Percentiles rank a stretch among this genome's conserved stretches.
Evolutionary conservation across 257 asterid species (phyloP).

Genomic region (Nicotiana undulata): DNA sequence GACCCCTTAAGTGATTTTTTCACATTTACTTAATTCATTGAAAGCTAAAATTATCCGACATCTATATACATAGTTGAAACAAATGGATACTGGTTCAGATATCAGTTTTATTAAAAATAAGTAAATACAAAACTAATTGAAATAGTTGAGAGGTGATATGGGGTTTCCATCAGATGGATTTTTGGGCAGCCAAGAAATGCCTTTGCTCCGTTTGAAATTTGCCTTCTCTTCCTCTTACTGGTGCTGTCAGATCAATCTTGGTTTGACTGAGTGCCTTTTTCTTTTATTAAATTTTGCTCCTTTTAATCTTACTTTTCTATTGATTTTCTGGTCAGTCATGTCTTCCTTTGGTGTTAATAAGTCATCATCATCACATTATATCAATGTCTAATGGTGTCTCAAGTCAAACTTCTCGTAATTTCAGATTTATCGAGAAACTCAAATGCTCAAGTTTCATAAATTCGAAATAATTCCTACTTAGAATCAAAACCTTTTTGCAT

Average conservation of each 20-base stretch:
- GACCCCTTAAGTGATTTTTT: too few relatives aligned
- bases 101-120: too few relatives aligned
- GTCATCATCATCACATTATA: neutral
- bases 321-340: neutral
- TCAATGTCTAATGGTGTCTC: neutral
- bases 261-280: neutral
- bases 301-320: neutral
- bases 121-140: too few relatives aligned
- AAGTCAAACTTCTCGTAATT: neutral
- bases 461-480: neutral
- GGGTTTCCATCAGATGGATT: constrained; percentile 14
- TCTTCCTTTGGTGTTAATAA: neutral
- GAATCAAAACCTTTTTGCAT: neutral
- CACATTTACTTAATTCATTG: neutral
- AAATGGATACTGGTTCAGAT: too few relatives aligned
- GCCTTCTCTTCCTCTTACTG: neutral
- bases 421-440: neutral
- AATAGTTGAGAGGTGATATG: neutral
- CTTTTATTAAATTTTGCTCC: neutral
- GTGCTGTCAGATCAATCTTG: constrained; percentile 3
- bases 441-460: neutral
- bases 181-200: constrained; percentile 3
- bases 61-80: too few relatives aligned
- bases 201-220: constrained; percentile 4
- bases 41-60: neutral